Percentiles rank a stretch among this genome's conserved stretches.
phyloP scores from a whole-genome alignment of 2,329 filamentous ascomycete species.

The Hawksworthiomyces lignivorus region DNA sequence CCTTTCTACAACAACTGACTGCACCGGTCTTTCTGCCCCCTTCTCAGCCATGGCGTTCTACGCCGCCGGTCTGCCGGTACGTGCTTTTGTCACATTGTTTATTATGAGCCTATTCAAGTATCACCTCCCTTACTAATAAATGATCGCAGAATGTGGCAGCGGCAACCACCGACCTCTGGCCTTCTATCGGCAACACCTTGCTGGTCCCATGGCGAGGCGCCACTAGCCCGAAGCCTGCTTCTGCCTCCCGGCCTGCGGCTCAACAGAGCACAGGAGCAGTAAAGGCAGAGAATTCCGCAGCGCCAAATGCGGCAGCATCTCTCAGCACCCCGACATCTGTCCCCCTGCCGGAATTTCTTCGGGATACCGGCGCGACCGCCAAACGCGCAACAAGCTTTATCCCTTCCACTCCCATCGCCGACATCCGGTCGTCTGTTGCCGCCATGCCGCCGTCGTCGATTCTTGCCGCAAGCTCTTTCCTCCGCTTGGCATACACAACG shows the following conservation, averaged over 20 bases:
- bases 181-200: constrained; percentile 35
- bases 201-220: constrained; percentile 28
- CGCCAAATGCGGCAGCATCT: not conserved
- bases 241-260: not conserved
- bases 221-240: constrained; percentile 4
- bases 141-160: constrained; percentile 28
- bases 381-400: no score
- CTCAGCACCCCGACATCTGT: not conserved
- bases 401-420: constrained; percentile 19
- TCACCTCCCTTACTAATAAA: no score
- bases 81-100: no score
- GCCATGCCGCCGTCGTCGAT: constrained; percentile 3
- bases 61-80: constrained; percentile 12
- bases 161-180: constrained; percentile 37
- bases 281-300: not conserved
- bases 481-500: constrained; percentile 1
- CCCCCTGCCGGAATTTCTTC: constrained; percentile 23
- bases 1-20: no score
- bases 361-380: no score
- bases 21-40: not conserved
- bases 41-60: constrained; percentile 6
- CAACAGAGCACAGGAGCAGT: constrained; percentile 1
- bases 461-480: constrained; percentile 5
- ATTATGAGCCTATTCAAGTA: no score
- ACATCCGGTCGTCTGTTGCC: constrained; percentile 14